Conservation (phyloP, 106 monocot species). For the Dactylorhiza incarnata region DNA sequence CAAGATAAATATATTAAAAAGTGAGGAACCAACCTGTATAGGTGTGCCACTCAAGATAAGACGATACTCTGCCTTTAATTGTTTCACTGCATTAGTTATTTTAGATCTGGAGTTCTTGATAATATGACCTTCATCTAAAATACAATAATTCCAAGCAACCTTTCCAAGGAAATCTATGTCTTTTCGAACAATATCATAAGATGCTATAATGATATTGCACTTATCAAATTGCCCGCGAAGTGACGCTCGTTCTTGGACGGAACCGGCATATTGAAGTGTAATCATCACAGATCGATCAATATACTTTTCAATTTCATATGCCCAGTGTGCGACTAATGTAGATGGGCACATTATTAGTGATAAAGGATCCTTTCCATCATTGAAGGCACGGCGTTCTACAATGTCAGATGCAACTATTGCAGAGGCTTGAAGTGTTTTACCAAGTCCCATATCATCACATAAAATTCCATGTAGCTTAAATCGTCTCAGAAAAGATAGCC, state of each 20-base stretch:
- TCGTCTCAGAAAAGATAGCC: slow-evolving; percentile 90
- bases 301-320: slow-evolving; percentile 95
- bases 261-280: slow-evolving; percentile 80
- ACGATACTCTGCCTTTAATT: slow-evolving; percentile 82
- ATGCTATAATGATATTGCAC: slow-evolving; percentile 87
- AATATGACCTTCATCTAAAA: slow-evolving; percentile 97
- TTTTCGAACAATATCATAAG: slow-evolving; percentile 95
- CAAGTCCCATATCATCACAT: slow-evolving; percentile 99
- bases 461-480: slow-evolving; percentile 98
- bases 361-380: slow-evolving; percentile 26
- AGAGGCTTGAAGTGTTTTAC: slow-evolving; percentile 98
- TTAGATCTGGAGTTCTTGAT: slow-evolving; percentile 95
- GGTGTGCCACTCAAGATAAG: slow-evolving; percentile 99
- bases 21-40: slow-evolving; percentile 53
- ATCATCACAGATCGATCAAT: slow-evolving; percentile 67
- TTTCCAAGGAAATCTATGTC: slow-evolving; percentile 85
- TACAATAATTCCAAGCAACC: slow-evolving; percentile 83
- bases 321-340: slow-evolving; percentile 96
- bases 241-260: slow-evolving; percentile 53
- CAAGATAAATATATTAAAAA: neutral
- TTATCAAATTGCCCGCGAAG: slow-evolving; percentile 58
- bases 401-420: slow-evolving; percentile 92
- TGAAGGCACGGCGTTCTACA: slow-evolving; percentile 38
- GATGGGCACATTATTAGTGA: slow-evolving; percentile 91
- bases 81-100: slow-evolving; percentile 83